Evolutionary conservation across 257 asterid species (phyloP).

Genomic region (Solanum habrochaites): DNA sequence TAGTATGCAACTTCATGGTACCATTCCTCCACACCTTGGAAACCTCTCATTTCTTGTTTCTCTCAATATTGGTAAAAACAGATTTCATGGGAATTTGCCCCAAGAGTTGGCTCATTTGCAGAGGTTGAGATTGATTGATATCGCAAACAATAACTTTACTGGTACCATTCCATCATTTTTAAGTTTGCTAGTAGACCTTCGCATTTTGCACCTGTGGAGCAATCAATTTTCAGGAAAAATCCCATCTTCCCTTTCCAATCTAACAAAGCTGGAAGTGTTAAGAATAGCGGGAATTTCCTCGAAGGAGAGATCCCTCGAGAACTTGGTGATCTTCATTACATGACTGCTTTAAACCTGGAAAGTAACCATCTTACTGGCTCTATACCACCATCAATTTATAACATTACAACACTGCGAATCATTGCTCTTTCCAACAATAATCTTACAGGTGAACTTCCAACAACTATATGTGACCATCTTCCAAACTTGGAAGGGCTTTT

Average conservation of each 20-base stretch:
- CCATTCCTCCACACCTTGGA: not conserved
- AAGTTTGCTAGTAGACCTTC: too few species aligned
- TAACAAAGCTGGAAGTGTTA: too few species aligned
- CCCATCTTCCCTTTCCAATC: too few species aligned
- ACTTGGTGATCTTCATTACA: not conserved
- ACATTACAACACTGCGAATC: not conserved
- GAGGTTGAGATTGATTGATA: too few species aligned
- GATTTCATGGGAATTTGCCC: not conserved
- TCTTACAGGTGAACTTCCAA: constrained; percentile 3
- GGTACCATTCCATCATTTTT: too few species aligned
- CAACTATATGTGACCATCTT: not conserved
- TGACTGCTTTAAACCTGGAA: not conserved
- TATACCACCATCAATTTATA: not conserved
- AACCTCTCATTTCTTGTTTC: not conserved
- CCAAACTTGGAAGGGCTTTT: not conserved
- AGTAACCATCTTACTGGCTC: constrained; percentile 7
- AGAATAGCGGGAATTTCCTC: too few species aligned
- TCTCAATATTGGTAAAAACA: not conserved
- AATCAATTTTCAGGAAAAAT: too few species aligned
- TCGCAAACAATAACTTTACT: too few species aligned
- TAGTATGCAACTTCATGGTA: not conserved
- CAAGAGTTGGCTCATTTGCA: too few species aligned
- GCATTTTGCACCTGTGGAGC: too few species aligned
- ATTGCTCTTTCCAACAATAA: not conserved
- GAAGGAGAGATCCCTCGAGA: not conserved